Percentiles rank a stretch among this genome's conserved stretches.
Conservation (phyloP, 176 grass and related monocot species). For the Saccharum officinarum region DNA sequence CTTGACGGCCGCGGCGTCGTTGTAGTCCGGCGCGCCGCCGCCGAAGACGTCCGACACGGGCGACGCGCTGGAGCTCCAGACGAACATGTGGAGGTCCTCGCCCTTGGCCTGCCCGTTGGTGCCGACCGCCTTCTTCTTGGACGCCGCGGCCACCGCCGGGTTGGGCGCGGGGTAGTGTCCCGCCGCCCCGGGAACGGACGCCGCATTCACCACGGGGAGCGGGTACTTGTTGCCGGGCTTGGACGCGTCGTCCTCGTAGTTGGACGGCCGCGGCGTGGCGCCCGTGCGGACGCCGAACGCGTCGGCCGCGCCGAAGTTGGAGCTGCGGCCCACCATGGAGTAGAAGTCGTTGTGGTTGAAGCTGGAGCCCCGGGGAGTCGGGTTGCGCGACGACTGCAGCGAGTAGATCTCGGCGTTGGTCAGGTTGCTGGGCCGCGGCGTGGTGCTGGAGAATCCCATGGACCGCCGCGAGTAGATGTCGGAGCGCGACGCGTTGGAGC, state of each 20-base stretch:
- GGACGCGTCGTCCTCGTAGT: conserved; percentile 88
- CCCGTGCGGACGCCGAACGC: conserved; percentile 64
- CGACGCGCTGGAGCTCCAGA: conserved; percentile 98
- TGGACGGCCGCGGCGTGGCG: conserved; percentile 79
- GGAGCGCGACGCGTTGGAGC: conserved; percentile 90
- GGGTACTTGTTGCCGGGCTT: conserved; percentile 53
- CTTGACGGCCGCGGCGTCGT: conserved; percentile 59
- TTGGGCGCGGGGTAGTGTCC: conserved; percentile 78
- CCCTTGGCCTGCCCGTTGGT: conserved; percentile 80
- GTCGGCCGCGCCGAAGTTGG: conserved; percentile 84
- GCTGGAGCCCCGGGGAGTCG: conserved; percentile 88
- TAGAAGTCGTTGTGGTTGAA: conserved; percentile 99
- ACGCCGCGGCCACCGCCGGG: conserved; percentile 56
- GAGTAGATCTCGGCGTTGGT: conserved; percentile 99
- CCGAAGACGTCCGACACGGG: conserved; percentile 96
- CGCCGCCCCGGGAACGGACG: neutral
- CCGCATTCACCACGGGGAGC: conserved; percentile 35
- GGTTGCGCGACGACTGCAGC: conserved; percentile 92
- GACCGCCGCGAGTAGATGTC: conserved; percentile 90
- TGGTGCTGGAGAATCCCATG: conserved; percentile 83
- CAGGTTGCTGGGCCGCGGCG: conserved; percentile 86
- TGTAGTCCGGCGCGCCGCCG: conserved; percentile 76
- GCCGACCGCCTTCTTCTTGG: conserved; percentile 36
- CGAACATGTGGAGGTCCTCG: conserved; percentile 99
- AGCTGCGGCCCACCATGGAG: conserved; percentile 95